A percentile compares a stretch with the other conserved stretches of the same genome.
Conservation (phyloP, 202 grass and related monocot genomes). For the Elaeis oleifera region DNA sequence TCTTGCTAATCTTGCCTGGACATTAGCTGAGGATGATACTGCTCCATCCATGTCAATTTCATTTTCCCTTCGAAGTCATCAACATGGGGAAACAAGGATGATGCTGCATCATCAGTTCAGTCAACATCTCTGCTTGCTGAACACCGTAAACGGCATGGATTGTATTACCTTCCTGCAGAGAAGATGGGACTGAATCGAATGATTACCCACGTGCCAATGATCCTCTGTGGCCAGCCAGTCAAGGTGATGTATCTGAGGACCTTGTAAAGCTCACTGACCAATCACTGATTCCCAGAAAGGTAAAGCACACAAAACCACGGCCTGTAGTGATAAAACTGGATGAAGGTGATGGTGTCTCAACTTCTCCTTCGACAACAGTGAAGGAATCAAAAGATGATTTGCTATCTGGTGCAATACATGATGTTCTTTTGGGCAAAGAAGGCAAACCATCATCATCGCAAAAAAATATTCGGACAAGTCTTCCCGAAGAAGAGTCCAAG, state of each 20-base stretch:
- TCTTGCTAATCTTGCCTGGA: constrained; percentile 29
- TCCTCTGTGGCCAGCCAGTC: constrained; percentile 32
- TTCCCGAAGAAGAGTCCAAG: constrained; percentile 25
- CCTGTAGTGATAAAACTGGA: constrained; percentile 86
- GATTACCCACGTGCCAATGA: constrained; percentile 70
- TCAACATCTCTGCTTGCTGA: constrained; percentile 58
- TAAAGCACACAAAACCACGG: constrained; percentile 50
- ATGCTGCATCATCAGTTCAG: constrained; percentile 32
- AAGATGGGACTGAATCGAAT: constrained; percentile 33
- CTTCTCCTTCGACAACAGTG: constrained; percentile 25
- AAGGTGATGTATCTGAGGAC: constrained; percentile 28
- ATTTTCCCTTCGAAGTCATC: constrained; percentile 30
- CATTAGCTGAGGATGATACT: constrained; percentile 42
- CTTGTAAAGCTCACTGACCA: constrained; percentile 24
- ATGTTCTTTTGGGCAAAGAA: constrained; percentile 53
- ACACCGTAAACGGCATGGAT: constrained; percentile 51
- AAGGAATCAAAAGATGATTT: constrained; percentile 35
- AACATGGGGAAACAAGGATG: constrained; percentile 23
- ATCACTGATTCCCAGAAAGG: constrained; percentile 32
- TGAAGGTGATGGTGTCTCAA: constrained; percentile 52
- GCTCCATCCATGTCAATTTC: constrained; percentile 28
- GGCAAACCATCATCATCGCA: constrained; percentile 25
- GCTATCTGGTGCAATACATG: constrained; percentile 41
- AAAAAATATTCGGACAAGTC: constrained; percentile 21
- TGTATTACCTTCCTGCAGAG: constrained; percentile 50